A percentile compares a stretch with the other conserved stretches of the same genome.
phyloP scores from a whole-genome alignment of 2,329 filamentous ascomycete genomes.

The Metarhizium anisopliae region DNA sequence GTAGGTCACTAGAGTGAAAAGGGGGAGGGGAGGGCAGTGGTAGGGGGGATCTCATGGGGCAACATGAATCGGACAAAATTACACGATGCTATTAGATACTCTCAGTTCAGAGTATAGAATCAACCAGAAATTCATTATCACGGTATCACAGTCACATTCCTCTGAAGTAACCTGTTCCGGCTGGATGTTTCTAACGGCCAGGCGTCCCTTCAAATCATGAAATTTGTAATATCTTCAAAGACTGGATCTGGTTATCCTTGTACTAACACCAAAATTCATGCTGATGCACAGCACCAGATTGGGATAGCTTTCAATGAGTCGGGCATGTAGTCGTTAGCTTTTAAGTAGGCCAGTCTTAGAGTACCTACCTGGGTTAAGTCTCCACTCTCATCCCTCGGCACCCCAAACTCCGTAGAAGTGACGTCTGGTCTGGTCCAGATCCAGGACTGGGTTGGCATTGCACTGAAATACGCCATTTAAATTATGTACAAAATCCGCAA shows the following conservation, averaged over 20 bases:
- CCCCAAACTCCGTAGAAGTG: no score
- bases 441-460: no score
- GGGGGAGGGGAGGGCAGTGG: neutral
- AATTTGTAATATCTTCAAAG: neutral
- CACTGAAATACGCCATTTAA: no score
- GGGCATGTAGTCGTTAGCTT: no score
- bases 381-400: no score
- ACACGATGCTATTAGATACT: neutral
- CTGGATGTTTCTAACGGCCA: no score
- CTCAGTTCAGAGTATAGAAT: neutral
- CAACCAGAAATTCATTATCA: neutral
- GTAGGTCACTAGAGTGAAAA: slow-evolving; percentile 10
- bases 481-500: no score
- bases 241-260: neutral
- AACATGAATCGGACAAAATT: neutral
- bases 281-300: no score
- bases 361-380: no score
- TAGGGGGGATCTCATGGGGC: neutral
- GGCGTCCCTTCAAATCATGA: neutral
- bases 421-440: no score
- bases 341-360: no score
- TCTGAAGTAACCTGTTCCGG: neutral
- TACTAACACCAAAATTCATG: neutral
- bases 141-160: neutral
- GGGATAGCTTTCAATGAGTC: no score